Evolutionary conservation across 352 stramenopile species (phyloP).

Genomic region (Pythium folliculosum): DNA sequence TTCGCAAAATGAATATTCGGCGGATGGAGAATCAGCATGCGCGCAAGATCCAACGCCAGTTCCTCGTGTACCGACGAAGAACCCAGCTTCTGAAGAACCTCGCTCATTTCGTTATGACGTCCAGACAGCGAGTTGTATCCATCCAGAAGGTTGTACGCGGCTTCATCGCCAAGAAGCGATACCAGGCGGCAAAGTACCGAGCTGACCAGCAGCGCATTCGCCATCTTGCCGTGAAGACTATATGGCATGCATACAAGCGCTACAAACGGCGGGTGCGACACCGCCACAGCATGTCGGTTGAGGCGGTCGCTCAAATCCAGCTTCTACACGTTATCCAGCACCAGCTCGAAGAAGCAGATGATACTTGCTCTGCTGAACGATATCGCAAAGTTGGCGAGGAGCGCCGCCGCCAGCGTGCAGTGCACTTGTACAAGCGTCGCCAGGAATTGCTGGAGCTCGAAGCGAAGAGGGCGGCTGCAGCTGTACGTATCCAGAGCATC

Average conservation of each 20-base stretch:
- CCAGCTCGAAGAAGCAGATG: conserved; percentile 32
- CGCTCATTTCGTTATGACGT: conserved; percentile 33
- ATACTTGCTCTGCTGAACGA: conserved; percentile 32
- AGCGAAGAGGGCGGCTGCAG: conserved; percentile 37
- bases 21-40: conserved; percentile 44
- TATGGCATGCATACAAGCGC: conserved; percentile 48
- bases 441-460: conserved; percentile 58
- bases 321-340: conserved; percentile 45
- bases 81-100: conserved; percentile 38
- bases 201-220: conserved; percentile 30
- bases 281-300: conserved; percentile 55
- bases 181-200: conserved; percentile 23
- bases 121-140: conserved; percentile 37
- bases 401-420: conserved; percentile 50
- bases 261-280: conserved; percentile 47
- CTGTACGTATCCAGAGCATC: conserved; percentile 51
- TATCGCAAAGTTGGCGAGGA: conserved; percentile 59
- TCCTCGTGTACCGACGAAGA: conserved; percentile 41
- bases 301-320: conserved; percentile 54
- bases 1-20: conserved; percentile 43
- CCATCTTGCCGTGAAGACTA: conserved; percentile 31
- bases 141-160: conserved; percentile 65
- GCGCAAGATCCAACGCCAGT: conserved; percentile 60
- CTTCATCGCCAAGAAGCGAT: conserved; percentile 44
- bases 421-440: conserved; percentile 50